Conservation (phyloP, 2,329 filamentous ascomycete genomes). For the Beauveria bassiana region DNA sequence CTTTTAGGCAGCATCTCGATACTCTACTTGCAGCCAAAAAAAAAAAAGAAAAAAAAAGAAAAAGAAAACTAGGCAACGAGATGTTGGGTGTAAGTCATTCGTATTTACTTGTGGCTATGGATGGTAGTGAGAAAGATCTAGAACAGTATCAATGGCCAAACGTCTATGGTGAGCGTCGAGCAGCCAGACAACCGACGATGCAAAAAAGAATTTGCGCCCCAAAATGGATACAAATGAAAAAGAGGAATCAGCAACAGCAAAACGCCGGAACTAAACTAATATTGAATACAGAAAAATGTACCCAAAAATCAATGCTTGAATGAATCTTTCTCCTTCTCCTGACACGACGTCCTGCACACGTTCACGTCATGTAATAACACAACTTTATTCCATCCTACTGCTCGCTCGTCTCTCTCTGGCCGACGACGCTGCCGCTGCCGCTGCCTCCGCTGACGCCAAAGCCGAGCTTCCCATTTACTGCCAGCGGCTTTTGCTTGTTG, state of each 20-base stretch:
- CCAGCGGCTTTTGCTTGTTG: conserved; percentile 3
- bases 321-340: too few relatives aligned
- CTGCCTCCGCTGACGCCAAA: background rate
- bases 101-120: background rate
- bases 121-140: too few relatives aligned
- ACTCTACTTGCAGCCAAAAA: too few relatives aligned
- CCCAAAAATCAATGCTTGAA: background rate
- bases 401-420: background rate
- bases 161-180: background rate
- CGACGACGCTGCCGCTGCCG: background rate
- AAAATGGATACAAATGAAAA: background rate
- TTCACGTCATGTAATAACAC: background rate
- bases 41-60: too few relatives aligned
- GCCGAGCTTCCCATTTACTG: conserved; percentile 7
- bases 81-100: background rate
- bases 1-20: too few relatives aligned
- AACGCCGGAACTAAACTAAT: background rate
- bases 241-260: background rate
- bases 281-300: background rate
- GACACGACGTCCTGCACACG: background rate
- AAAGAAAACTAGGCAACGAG: background rate
- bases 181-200: background rate
- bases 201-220: background rate
- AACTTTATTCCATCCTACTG: background rate
- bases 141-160: background rate